Evolutionary conservation across 1,284 basidiomycete genomes (phyloP), one percentile per base, ranked within the genome.

Genomic region (Rhodotorula sp.): DNA sequence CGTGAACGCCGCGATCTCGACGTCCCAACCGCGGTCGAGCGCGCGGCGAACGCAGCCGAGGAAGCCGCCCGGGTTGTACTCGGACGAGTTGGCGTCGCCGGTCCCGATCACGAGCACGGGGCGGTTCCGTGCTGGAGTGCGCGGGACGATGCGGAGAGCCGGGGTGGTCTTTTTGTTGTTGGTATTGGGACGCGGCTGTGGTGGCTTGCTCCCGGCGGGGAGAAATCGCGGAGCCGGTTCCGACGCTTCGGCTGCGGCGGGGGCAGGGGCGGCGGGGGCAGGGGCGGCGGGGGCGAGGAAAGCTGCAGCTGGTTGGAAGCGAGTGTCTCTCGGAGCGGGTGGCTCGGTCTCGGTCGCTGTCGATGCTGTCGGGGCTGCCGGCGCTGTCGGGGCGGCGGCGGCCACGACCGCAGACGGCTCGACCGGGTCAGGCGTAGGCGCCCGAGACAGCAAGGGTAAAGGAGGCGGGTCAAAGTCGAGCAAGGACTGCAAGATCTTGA

Each of bases 61-160:
- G 81, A 94, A 95, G 5, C 92, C 92, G 77, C 92, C 90, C 72
- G 91, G 90, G 80, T 89, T 93, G 80, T 93, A 94, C 80, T 94
- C 89, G 3, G 91, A 90, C 18, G 89, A 89, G 78, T 91, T 91
- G 29, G 91, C 92, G 80, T 95, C 92, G 5, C 92, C 92, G 0
- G 93, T 94, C 2, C 91, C 92, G 49, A 95, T 86, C 52, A 94
- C 88, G 76, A 94, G 65, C 16, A 61, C 48, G 0, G 74, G 72
- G 5, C 71, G 69, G 31, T 54, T 31, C 15, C 67, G 67, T 14
- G 58, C 49, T 0, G 49, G 15, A 1, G 6, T 14, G n/a, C 58
- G 63, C 0, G 59, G 57, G 21, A 58, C 39, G 34, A 63, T 56
- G n/a, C 54, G 54, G 54, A 56, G n/a, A 15, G 29, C n/a, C 26